phyloP scores from a whole-genome alignment of 164 flowering plant genomes.

The Dillenia turbinata region DNA sequence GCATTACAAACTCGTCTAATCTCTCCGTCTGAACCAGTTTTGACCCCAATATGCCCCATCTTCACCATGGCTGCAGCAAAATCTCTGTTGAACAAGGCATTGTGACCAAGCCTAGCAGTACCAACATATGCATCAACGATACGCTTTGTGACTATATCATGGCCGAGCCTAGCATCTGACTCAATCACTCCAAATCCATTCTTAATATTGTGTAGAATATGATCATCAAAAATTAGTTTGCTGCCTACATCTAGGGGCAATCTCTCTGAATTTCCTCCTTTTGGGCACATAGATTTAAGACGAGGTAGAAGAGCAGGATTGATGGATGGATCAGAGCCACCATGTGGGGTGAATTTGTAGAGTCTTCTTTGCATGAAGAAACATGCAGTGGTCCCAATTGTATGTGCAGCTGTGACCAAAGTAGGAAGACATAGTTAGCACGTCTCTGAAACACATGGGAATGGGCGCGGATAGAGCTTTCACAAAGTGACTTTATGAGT shows the following conservation, averaged over 20 bases:
- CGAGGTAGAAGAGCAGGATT: constrained; percentile 50
- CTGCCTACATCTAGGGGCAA: constrained; percentile 50
- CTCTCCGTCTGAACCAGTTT: constrained; percentile 41
- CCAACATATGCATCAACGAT: constrained; percentile 60
- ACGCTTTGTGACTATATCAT: constrained; percentile 33
- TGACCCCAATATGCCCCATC: constrained; percentile 62
- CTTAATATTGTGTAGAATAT: constrained; percentile 49
- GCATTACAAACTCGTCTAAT: constrained; percentile 48
- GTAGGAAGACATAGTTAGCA: no score
- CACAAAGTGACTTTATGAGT: no score
- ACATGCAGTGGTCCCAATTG: constrained; percentile 87
- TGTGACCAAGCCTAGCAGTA: constrained; percentile 13
- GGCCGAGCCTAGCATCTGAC: constrained; percentile 59
- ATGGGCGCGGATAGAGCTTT: no score
- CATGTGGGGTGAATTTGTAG: constrained; percentile 44
- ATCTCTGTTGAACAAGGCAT: constrained; percentile 48
- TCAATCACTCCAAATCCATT: constrained; percentile 61
- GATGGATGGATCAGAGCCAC: constrained; percentile 63
- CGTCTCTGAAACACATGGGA: no score
- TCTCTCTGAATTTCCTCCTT: constrained; percentile 44
- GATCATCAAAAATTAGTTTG: constrained; percentile 36
- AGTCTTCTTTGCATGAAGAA: constrained; percentile 68
- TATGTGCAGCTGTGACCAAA: constrained; percentile 62
- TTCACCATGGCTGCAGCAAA: constrained; percentile 56
- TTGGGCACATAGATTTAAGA: constrained; percentile 44